Percentiles rank a stretch among this genome's conserved stretches.
These are phyloP conservation scores for Neurospora sp. DNA, from an alignment of 495 filamentous ascomycete species.

Conservation along the genomic window DNA sequence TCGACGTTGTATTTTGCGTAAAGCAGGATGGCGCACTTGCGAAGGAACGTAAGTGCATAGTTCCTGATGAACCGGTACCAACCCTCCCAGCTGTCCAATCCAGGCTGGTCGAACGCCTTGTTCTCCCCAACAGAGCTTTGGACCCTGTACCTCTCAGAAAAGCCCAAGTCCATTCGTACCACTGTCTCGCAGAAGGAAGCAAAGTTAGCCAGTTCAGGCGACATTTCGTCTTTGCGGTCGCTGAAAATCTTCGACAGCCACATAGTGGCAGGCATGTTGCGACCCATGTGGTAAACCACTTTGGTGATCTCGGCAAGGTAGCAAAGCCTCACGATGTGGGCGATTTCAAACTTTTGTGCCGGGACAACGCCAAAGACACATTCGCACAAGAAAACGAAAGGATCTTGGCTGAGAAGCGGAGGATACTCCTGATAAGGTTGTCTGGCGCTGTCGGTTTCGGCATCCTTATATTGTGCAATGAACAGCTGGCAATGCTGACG, in stretches of 20 bases:
- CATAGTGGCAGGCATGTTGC: conserved; percentile 28
- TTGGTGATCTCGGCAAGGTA: conserved; percentile 88
- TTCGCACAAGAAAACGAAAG: conserved; percentile 81
- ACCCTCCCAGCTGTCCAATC: conserved; percentile 29
- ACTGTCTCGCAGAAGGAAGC: conserved; percentile 32
- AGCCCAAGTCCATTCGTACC: conserved; percentile 20
- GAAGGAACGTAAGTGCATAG: conserved; percentile 82
- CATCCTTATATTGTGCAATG: conserved; percentile 40
- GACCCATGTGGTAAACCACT: conserved; percentile 45
- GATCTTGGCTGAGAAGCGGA: conserved; percentile 66
- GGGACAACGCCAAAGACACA: conserved; percentile 49
- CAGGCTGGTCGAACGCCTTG: conserved; percentile 32
- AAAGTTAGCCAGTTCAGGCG: conserved; percentile 32
- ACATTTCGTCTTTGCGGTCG: conserved; percentile 18
- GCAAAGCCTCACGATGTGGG: conserved; percentile 78
- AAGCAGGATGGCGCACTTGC: conserved; percentile 74
- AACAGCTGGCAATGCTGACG: conserved; percentile 74
- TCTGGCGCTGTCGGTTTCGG: conserved; percentile 16
- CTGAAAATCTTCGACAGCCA: conserved; percentile 28
- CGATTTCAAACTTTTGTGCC: conserved; percentile 54
- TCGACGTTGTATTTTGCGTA: conserved; percentile 83
- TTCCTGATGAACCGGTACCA: conserved; percentile 48
- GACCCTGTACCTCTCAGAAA: neutral
- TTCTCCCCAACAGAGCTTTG: conserved; percentile 19
- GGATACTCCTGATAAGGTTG: conserved; percentile 39